These are phyloP conservation scores for Pseudogymnoascus sp. DNA, from an alignment of 2,329 filamentous ascomycete species.

Conservation along the genomic window DNA sequence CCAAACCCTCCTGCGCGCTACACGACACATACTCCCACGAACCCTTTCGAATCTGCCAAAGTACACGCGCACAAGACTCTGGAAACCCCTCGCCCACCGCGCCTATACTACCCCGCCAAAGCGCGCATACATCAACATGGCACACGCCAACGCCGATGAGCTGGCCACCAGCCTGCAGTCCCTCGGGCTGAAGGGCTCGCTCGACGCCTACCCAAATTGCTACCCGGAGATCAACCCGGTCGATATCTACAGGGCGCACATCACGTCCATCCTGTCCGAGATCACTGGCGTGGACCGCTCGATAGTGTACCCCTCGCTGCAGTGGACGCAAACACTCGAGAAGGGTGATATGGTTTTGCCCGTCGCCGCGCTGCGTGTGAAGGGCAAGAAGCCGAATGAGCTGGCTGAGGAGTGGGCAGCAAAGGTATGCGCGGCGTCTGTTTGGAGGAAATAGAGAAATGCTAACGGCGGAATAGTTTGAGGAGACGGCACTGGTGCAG, in stretches of 20 bases:
- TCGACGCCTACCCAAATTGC: conserved; percentile 41
- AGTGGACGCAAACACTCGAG: conserved; percentile 71
- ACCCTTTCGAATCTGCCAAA: neutral
- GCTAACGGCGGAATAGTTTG: conserved; percentile 44
- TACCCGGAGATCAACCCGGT: conserved; percentile 64
- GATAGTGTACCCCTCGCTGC: conserved; percentile 65
- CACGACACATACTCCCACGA: neutral
- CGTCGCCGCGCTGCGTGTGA: conserved; percentile 70
- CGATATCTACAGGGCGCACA: conserved; percentile 71
- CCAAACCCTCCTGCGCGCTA: conserved; percentile 1
- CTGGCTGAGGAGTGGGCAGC: conserved; percentile 52
- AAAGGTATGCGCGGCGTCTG: conserved; percentile 38
- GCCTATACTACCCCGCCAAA: conserved; percentile 3
- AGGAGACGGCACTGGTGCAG: conserved; percentile 61
- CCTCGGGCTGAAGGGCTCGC: conserved; percentile 19
- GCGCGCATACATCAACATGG: conserved; percentile 6
- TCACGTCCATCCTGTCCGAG: conserved; percentile 58
- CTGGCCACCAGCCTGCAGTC: conserved; percentile 19
- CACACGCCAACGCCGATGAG: conserved; percentile 5
- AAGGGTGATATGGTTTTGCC: conserved; percentile 76
- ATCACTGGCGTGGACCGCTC: conserved; percentile 61
- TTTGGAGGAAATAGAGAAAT: neutral
- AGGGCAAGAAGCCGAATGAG: conserved; percentile 56
- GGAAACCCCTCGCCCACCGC: neutral
- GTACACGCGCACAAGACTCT: neutral